A percentile compares a stretch with the other conserved stretches of the same genome.
phyloP scores from a whole-genome alignment of 192 early-diverging fungal genomes.

The Mortierella claussenii region DNA sequence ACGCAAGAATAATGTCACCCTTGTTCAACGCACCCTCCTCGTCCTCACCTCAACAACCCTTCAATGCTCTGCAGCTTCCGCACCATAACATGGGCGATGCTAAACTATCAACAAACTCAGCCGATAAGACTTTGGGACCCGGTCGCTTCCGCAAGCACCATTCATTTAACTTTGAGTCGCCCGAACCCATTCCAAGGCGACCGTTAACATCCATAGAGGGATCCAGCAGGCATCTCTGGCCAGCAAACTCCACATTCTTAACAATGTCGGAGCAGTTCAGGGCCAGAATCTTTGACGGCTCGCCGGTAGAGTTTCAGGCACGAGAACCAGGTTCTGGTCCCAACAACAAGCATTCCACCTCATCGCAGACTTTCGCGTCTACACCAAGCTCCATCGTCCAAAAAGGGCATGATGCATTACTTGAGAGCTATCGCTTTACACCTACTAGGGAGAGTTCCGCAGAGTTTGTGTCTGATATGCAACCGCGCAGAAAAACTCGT shows the following conservation, averaged over 20 bases:
- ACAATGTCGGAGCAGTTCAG: constrained; percentile 23
- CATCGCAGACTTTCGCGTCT: constrained; percentile 3
- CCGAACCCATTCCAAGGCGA: constrained; percentile 19
- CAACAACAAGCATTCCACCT: too few species aligned
- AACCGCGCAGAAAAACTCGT: constrained; percentile 32
- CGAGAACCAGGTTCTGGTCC: background rate
- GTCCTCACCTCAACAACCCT: background rate
- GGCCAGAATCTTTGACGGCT: background rate
- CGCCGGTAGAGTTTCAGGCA: too few species aligned
- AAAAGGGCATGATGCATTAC: constrained; percentile 14
- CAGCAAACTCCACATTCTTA: constrained; percentile 34
- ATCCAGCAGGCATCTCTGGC: constrained; percentile 45
- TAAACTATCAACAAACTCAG: too few species aligned
- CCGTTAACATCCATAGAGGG: constrained; percentile 39
- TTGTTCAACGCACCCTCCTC: background rate
- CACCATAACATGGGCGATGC: too few species aligned
- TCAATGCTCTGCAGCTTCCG: background rate
- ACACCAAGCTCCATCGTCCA: background rate
- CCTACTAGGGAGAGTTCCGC: constrained; percentile 1
- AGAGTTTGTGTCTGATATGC: constrained; percentile 15
- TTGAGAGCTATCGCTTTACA: constrained; percentile 6
- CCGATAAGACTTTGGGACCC: too few species aligned
- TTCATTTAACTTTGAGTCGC: background rate
- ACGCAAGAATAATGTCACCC: background rate
- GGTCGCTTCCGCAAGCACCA: background rate